Base-by-base conservation (phyloP, 2,329 filamentous ascomycete genomes). In the Pezicula radicicola region DNA sequence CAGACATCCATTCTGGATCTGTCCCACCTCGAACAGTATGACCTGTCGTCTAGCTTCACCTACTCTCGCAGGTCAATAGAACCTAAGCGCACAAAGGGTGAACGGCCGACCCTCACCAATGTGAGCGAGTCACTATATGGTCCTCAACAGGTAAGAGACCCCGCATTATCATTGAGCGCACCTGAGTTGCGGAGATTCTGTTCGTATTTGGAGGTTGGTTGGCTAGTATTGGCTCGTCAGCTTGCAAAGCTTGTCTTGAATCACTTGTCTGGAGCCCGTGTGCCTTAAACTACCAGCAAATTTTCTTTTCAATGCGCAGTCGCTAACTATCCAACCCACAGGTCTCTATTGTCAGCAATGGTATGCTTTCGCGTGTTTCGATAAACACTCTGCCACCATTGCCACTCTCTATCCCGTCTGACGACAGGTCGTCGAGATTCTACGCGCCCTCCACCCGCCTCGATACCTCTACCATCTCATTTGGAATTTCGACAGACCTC, bases 401-500 rank as follows among this genome's bases (percentile, higher is more conserved):
- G n/a, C 51, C 50, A 12, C 51, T 45, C n/a, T 45, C 42, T n/a
- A 28, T 45, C 10, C 42, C 42, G 12, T 28, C 42, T 15, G 21
- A 27, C 8, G 12, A 45, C 13, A 40, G 19, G 12, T 12, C 18
- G n/a, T 63, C 8, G 16, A 51, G 4, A 53, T 62, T 9, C 57
- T 59, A 5, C 16, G 19, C 1, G 57, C 55, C 1, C 52, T 27
- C 42, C 15, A 28, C 52, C 2, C 50, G 52, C 43, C 49, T 54
- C 18, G 59, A 65, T 27, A 57, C 57, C 2, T 55, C 56, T 5
- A 59, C 57, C 15, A 44, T 64, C 21, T 55, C 56, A 6, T 64
- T 64, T 42, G 60, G 61, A 6, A 58, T 64, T 3, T 54, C 60
- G 2, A 65, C 63, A 1, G 55, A 47, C 12, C 35, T 57, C 27